Evolutionary conservation across 208 protist species (phyloP).

Genomic region (Leishmania guyanensis): DNA sequence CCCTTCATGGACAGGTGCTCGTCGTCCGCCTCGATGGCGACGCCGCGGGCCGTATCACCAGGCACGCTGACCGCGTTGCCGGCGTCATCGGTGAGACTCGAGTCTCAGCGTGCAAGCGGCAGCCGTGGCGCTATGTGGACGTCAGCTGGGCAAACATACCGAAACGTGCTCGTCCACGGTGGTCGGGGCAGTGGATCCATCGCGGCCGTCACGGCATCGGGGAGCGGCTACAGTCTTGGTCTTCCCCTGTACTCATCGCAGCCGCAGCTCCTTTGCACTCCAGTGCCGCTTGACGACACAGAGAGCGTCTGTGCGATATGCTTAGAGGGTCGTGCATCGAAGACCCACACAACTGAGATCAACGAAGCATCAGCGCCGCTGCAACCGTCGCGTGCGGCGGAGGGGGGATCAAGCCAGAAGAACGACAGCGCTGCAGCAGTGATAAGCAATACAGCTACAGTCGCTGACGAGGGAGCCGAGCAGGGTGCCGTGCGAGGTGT

Average conservation of each 20-base stretch:
- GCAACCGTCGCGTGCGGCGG: not conserved
- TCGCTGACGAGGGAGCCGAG: constrained; percentile 15
- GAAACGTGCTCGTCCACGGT: not conserved
- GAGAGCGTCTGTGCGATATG: constrained; percentile 33
- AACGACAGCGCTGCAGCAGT: not conserved
- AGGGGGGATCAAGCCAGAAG: not conserved
- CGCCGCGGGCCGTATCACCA: not conserved
- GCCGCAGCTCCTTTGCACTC: constrained; percentile 25
- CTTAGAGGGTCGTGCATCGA: constrained; percentile 16
- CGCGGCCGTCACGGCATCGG: not conserved
- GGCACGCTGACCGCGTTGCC: not conserved
- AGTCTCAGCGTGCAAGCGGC: constrained; percentile 11
- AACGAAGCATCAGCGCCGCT: not conserved
- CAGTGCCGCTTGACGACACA: constrained; percentile 34
- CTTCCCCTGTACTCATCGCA: constrained; percentile 9
- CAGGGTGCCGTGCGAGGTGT: constrained; percentile 23
- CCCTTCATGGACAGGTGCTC: not conserved
- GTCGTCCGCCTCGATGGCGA: not conserved
- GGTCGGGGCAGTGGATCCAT: not conserved
- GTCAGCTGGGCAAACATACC: not conserved
- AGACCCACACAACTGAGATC: not conserved
- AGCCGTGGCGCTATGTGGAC: not conserved
- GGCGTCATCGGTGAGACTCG: constrained; percentile 7
- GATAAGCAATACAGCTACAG: not conserved
- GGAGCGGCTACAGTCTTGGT: not conserved